Percentiles rank a stretch among this genome's conserved stretches.
phyloP scores from a whole-genome alignment of 2,329 filamentous ascomycete genomes.

The Hypoxylon sp. region DNA sequence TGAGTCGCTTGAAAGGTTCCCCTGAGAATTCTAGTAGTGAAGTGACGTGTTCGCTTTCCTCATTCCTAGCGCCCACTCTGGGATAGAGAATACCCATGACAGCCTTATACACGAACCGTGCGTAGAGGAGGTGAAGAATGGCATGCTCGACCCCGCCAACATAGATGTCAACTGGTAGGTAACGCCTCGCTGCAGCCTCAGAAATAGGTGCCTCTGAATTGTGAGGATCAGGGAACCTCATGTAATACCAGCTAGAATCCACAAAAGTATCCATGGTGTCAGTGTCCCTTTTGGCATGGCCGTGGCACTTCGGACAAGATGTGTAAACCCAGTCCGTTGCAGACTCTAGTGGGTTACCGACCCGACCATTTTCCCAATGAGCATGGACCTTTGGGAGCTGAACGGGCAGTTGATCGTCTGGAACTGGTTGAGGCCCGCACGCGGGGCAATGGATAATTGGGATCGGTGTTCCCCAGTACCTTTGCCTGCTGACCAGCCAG shows the following conservation, averaged over 20 bases:
- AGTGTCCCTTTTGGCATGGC: conserved; percentile 81
- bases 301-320: conserved; percentile 78
- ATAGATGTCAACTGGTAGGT: conserved; percentile 86
- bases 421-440: conserved; percentile 85
- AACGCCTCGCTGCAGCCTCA: conserved; percentile 64
- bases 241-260: conserved; percentile 94
- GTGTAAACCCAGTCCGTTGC: conserved; percentile 81
- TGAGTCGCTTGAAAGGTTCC: conserved; percentile 85
- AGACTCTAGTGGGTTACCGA: conserved; percentile 81
- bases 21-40: conserved; percentile 30
- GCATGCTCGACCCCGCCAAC: conserved; percentile 92
- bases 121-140: conserved; percentile 88
- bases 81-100: conserved; percentile 70
- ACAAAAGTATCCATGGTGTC: conserved; percentile 98
- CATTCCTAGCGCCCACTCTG: conserved; percentile 50
- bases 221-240: conserved; percentile 79
- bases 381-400: conserved; percentile 75
- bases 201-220: conserved; percentile 74
- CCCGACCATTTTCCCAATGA: conserved; percentile 75
- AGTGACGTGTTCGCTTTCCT: conserved; percentile 37
- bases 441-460: conserved; percentile 84
- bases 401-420: conserved; percentile 81
- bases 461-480: conserved; percentile 93
- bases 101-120: conserved; percentile 92
- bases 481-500: conserved; percentile 92